These are phyloP conservation scores for Sporothrix dimorphospora DNA, from an alignment of 2,329 filamentous ascomycete species.

Conservation along the genomic window DNA sequence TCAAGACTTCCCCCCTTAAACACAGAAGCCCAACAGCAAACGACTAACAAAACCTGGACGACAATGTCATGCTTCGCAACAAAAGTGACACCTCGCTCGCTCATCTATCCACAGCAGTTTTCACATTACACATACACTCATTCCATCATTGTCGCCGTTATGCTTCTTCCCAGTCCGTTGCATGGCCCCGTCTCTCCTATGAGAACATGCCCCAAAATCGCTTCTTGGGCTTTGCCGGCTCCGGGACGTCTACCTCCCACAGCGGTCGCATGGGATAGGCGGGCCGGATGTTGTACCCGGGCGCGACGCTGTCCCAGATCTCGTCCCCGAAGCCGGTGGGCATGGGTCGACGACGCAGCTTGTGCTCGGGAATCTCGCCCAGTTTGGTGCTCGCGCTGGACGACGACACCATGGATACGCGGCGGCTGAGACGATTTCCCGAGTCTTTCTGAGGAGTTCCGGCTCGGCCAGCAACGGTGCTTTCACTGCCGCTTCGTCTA, in stretches of 20 bases:
- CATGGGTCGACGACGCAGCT: conserved; percentile 33
- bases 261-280: conserved; percentile 42
- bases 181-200: background rate
- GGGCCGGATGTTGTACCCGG: conserved; percentile 39
- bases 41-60: background rate
- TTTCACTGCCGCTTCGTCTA: background rate
- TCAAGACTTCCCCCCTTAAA: background rate
- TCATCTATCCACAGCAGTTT: background rate
- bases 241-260: conserved; percentile 35
- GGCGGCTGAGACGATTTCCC: conserved; percentile 7
- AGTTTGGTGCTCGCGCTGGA: conserved; percentile 43
- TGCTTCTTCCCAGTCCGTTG: too few relatives aligned
- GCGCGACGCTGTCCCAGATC: conserved; percentile 27
- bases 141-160: background rate
- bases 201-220: conserved; percentile 39
- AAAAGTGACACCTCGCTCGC: background rate
- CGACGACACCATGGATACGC: conserved; percentile 40
- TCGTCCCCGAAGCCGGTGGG: background rate
- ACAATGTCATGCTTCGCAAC: background rate
- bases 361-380: conserved; percentile 42
- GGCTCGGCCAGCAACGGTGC: background rate
- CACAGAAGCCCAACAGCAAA: background rate
- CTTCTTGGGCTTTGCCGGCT: conserved; percentile 31
- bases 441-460: background rate
- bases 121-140: background rate